These are phyloP conservation scores for Dendrobium huoshanense DNA, from an alignment of 106 monocot species.

Conservation along the genomic window DNA sequence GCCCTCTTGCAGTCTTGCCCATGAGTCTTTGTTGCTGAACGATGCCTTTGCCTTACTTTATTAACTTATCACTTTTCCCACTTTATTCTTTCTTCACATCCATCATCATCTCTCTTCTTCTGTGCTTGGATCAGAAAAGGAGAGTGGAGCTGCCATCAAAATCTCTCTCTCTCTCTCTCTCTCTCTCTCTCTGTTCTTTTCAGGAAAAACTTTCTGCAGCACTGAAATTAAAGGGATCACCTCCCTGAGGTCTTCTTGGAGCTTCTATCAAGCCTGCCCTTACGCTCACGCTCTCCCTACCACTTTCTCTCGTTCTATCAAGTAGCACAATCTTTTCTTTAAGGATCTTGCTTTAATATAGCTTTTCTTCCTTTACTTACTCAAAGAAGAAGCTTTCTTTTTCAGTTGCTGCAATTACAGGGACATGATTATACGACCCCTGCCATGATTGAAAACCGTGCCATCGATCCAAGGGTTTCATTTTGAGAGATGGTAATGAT, in stretches of 20 bases:
- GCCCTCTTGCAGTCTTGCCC: neutral
- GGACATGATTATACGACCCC: slow-evolving; percentile 10
- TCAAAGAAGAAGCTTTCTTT: slow-evolving; percentile 10
- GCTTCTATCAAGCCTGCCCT: neutral
- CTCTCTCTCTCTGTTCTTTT: slow-evolving; percentile 11
- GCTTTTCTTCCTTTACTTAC: neutral
- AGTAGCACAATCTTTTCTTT: neutral
- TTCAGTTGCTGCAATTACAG: slow-evolving; percentile 10
- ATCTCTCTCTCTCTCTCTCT: slow-evolving; percentile 5
- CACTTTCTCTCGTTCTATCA: neutral
- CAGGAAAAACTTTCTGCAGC: slow-evolving; percentile 17
- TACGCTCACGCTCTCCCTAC: neutral
- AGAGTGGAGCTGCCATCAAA: no score
- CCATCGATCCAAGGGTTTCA: slow-evolving; percentile 7
- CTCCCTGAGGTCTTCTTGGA: neutral
- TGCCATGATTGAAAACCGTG: slow-evolving; percentile 5
- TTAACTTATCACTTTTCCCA: slow-evolving; percentile 1
- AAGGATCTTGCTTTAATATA: neutral
- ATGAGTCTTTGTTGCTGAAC: neutral
- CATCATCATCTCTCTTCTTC: neutral
- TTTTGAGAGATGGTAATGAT: slow-evolving; percentile 8
- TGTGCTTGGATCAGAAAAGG: neutral
- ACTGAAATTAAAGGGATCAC: slow-evolving; percentile 12
- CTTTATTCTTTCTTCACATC: slow-evolving; percentile 11
- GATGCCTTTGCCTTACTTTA: neutral